phyloP scores from a whole-genome alignment of 331 rosid species.

The Telfairia occidentalis region DNA sequence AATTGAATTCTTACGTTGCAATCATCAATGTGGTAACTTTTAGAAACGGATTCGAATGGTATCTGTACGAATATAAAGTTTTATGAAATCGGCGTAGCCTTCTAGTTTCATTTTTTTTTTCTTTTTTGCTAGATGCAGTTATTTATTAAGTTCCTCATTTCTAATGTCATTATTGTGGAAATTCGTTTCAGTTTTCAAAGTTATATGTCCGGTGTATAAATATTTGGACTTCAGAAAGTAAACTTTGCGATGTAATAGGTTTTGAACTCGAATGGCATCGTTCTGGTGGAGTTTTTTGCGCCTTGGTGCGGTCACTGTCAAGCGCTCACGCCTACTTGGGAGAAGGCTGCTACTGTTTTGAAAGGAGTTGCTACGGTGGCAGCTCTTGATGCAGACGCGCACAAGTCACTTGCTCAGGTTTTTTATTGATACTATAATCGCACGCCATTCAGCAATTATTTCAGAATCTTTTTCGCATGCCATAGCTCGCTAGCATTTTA shows the following conservation, averaged over 20 bases:
- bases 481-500: background rate
- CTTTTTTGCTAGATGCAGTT: background rate
- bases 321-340: constrained; percentile 90
- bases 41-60: background rate
- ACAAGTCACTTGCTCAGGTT: constrained; percentile 87
- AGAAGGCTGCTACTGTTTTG: constrained; percentile 74
- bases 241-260: constrained; percentile 33
- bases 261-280: constrained; percentile 79
- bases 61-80: background rate
- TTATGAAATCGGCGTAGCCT: background rate
- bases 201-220: background rate
- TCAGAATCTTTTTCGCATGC: constrained; percentile 1
- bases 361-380: constrained; percentile 93
- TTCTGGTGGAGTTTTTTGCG: constrained; percentile 91
- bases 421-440: background rate
- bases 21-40: background rate
- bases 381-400: constrained; percentile 94
- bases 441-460: background rate
- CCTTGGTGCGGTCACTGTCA: constrained; percentile 99
- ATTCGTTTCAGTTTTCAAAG: background rate
- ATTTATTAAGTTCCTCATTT: background rate
- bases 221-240: background rate
- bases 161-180: background rate
- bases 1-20: background rate
- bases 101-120: background rate